Evolutionary conservation across 108 stramenopile genomes (phyloP), one percentile per base, ranked within the genome.

Genomic region (Mediolabrus comicus): DNA sequence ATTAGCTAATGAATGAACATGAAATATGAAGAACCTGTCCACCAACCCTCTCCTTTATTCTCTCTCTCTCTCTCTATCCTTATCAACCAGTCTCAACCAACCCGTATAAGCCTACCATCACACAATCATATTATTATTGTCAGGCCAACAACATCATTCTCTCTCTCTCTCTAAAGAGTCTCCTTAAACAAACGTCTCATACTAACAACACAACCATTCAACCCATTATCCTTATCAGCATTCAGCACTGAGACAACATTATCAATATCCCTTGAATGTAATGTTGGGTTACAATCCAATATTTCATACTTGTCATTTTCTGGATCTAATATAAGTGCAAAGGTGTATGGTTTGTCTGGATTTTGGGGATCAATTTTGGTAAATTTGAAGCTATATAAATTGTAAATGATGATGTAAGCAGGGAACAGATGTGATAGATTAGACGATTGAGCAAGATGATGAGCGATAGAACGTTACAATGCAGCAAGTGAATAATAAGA

Each of bases 361-460:
- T 68, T 13, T 10, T 32, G 60, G 13, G 53, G 41, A 39, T 74
- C 73, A 13, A 74, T 6, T 32, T 74, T 67, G n/a, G 73, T 74
- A 60, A 60, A 55, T 61, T 27, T 27, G 46, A 68, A 60, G 17
- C 68, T 54, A 38, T 19, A 59, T 19, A 26, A 17, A 53, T 16
- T 11, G 17, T 16, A 53, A 8, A 53, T 53, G 8, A 17, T 16
- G 53, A 17, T 53, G 8, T 8, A 8, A 53, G 53, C 17, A 8
- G 8, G 53, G 16, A 17, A 8, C 12, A 53, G 17, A 53, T 8
- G n/a, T 53, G 8, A 16, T 16, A 16, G 53, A 16, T 8, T 11
- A 8, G 12, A 29, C 27, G 5, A 29, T 57, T n/a, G n/a, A n/a
- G n/a, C n/a, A n/a, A n/a, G n/a, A n/a, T n/a, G n/a, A n/a, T n/a